Evolutionary conservation across 2,329 filamentous ascomycete species (phyloP).

Genomic region (Diaporthe ampelina): DNA sequence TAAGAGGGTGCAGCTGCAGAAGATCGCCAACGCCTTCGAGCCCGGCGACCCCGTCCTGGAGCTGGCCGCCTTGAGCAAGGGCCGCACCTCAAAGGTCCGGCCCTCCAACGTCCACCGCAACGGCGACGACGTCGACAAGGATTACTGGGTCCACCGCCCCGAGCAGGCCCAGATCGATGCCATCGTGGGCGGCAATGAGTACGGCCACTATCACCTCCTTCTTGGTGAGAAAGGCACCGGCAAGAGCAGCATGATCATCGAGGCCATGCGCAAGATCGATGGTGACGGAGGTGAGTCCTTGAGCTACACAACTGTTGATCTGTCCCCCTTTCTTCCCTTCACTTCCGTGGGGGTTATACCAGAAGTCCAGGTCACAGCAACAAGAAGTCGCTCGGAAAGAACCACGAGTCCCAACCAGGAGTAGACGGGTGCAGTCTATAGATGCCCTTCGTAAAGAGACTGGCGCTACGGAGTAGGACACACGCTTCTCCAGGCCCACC

Average conservation of each 20-base stretch:
- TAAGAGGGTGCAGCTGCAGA: constrained; percentile 90
- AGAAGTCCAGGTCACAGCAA: background rate
- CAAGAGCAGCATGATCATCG: constrained; percentile 95
- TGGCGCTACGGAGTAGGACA: background rate
- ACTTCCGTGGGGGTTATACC: too few species aligned
- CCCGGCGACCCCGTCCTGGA: constrained; percentile 92
- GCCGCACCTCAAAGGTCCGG: constrained; percentile 58
- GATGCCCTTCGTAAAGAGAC: background rate
- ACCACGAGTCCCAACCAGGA: background rate
- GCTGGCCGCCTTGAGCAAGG: constrained; percentile 77
- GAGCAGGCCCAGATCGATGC: constrained; percentile 86
- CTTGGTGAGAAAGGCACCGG: constrained; percentile 97
- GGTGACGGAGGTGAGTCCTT: constrained; percentile 72
- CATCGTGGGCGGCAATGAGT: constrained; percentile 81
- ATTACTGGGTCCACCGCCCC: constrained; percentile 85
- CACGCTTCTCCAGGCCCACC: background rate
- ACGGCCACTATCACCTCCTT: constrained; percentile 90
- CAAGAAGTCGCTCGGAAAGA: background rate
- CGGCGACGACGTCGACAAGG: constrained; percentile 54
- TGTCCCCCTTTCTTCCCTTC: background rate
- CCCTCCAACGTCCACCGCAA: constrained; percentile 21
- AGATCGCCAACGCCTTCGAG: constrained; percentile 92
- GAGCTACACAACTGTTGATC: background rate
- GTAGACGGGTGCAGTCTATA: background rate
- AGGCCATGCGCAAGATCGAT: constrained; percentile 93